Evolutionary conservation across 257 asterid species (phyloP), one percentile per base, ranked within the genome.

Genomic region (Apocynum venetum): DNA sequence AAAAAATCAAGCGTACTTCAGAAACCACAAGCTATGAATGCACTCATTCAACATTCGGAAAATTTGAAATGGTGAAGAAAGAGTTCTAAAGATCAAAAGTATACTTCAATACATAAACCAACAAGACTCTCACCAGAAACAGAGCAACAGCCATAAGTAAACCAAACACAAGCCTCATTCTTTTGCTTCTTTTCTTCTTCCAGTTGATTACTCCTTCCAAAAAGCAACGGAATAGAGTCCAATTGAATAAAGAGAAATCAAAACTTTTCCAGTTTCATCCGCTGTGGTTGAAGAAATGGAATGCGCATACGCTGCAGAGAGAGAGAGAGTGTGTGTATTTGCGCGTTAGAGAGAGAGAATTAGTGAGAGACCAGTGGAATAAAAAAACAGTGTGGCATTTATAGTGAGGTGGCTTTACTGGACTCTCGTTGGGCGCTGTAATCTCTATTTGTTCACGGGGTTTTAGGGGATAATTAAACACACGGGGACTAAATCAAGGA

Each of bases 71-170:
- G 53, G 53, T 68, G 64, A n/a, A 25, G 73, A 68, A 14, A 63
- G 19, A 63, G 36, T 63, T 63, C 0, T 12, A 36, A 49, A 35
- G 69, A 63, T 63, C 46, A 63, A 35, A 63, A 63, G 69, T 36
- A 61, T n/a, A 60, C 67, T 60, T 60, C 41, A 60, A 35, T 41
- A 17, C 31, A 55, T 55, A 57, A 57, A 57, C 36, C 40, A 41
- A 66, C 71, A 55, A 43, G 19, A 68, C 38, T 68, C 52, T 72
- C 46, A 72, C 93, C 89, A 53, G 77, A 48, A 88, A 64, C 80
- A 81, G 31, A 68, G 79, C 78, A 75, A 83, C 52, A 0, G 80
- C 83, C 56, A 41, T n/a, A 63, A 49, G 36, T 43, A 41, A 61
- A 56, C 77, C 47, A 13, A 70, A 77, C 71, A 79, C 63, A 72